These are phyloP conservation scores for Erucastrum elatum DNA, from an alignment of 345 rosid genomes.

Conservation along the genomic window DNA sequence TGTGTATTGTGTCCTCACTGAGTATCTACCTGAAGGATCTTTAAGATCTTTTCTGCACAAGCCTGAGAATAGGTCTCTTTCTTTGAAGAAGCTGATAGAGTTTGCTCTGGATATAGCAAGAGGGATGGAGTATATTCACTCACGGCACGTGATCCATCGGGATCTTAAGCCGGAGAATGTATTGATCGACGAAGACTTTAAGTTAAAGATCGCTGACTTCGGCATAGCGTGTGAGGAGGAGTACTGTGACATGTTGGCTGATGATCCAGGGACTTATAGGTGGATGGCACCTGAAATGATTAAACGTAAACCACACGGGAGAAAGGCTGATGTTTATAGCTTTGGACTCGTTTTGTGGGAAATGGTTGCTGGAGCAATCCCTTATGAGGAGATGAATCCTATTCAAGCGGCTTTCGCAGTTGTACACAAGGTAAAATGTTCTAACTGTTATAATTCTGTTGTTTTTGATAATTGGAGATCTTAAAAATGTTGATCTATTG, in stretches of 20 bases:
- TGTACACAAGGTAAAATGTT: slow-evolving; percentile 70
- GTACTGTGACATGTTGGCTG: slow-evolving; percentile 73
- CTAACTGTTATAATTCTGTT: not conserved
- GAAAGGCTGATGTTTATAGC: slow-evolving; percentile 89
- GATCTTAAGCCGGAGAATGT: slow-evolving; percentile 98
- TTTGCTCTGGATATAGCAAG: slow-evolving; percentile 80
- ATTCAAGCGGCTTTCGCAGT: slow-evolving; percentile 99
- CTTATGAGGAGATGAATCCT: slow-evolving; percentile 97
- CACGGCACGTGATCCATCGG: slow-evolving; percentile 83
- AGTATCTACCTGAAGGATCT: slow-evolving; percentile 74
- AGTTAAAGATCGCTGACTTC: slow-evolving; percentile 86
- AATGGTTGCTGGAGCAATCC: slow-evolving; percentile 88
- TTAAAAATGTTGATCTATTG: slow-evolving; percentile 6
- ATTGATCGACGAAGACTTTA: slow-evolving; percentile 71
- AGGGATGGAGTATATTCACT: slow-evolving; percentile 94
- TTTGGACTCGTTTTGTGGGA: slow-evolving; percentile 98
- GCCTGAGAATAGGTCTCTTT: slow-evolving; percentile 74
- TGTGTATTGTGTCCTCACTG: slow-evolving; percentile 65
- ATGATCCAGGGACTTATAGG: slow-evolving; percentile 96
- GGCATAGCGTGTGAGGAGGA: slow-evolving; percentile 97
- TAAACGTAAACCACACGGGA: slow-evolving; percentile 76
- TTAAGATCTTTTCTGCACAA: slow-evolving; percentile 91
- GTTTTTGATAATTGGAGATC: slow-evolving; percentile 5
- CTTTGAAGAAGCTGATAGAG: slow-evolving; percentile 60
- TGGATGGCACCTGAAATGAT: slow-evolving; percentile 99